phyloP scores from a whole-genome alignment of 257 asterid species.

The Nicotiana tomentosiformis region DNA sequence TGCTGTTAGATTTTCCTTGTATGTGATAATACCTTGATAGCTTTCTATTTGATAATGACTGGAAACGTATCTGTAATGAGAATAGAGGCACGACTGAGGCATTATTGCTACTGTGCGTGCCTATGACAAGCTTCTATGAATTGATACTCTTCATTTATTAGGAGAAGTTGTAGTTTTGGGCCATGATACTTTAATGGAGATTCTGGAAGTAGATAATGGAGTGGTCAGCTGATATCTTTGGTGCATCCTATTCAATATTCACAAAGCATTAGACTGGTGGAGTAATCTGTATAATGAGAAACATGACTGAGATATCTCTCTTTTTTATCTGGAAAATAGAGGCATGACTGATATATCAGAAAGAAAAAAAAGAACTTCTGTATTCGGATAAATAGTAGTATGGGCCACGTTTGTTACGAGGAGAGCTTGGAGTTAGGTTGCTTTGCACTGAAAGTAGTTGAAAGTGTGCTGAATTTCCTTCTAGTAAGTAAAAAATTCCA shows the following conservation, averaged over 20 bases:
- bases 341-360: background rate
- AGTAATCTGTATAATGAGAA: background rate
- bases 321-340: background rate
- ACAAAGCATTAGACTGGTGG: background rate
- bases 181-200: background rate
- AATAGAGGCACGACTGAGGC: conserved; percentile 1
- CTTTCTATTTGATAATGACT: background rate
- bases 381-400: background rate
- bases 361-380: background rate
- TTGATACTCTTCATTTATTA: background rate
- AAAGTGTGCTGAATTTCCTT: background rate
- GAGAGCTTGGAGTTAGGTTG: background rate
- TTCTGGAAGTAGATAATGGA: background rate
- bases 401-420: background rate
- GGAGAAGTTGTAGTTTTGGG: background rate
- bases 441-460: background rate
- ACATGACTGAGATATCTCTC: background rate
- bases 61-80: background rate
- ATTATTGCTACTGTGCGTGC: background rate
- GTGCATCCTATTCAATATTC: background rate
- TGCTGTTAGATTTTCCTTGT: background rate
- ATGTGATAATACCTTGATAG: background rate
- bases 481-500: background rate
- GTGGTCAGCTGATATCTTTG: background rate
- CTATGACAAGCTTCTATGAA: background rate